Evolutionary conservation across 2,329 filamentous ascomycete genomes (phyloP).

Genomic region (Colletotrichum sp.): DNA sequence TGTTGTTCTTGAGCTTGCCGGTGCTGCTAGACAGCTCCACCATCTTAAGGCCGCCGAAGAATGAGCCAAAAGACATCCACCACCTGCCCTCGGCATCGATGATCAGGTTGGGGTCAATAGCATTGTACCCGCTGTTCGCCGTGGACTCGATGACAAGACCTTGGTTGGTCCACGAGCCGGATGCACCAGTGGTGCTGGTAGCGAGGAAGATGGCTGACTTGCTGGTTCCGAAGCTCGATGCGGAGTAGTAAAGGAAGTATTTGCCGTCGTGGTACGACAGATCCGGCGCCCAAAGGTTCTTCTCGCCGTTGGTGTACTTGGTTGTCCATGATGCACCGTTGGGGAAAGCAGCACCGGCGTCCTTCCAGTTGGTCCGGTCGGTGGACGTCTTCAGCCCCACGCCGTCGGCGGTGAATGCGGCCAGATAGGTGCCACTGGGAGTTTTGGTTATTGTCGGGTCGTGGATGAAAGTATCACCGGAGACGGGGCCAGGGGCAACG

Average conservation of each 20-base stretch:
- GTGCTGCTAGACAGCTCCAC: conserved; percentile 28
- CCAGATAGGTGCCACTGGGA: conserved; percentile 28
- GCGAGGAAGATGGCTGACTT: conserved; percentile 36
- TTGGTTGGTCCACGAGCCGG: conserved; percentile 33
- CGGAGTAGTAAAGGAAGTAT: conserved; percentile 38
- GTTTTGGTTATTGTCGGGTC: conserved; percentile 34
- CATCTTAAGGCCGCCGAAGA: conserved; percentile 35
- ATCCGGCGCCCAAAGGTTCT: conserved; percentile 58
- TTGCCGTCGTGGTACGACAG: conserved; percentile 40
- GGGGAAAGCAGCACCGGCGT: conserved; percentile 34
- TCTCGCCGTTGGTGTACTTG: conserved; percentile 30
- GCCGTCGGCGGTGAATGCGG: conserved; percentile 30
- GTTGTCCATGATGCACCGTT: conserved; percentile 35
- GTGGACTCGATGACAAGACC: conserved; percentile 31
- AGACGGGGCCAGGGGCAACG: conserved; percentile 27
- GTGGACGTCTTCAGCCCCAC: conserved; percentile 35
- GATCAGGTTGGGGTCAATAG: conserved; percentile 34
- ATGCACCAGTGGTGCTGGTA: conserved; percentile 30
- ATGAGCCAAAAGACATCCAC: conserved; percentile 37
- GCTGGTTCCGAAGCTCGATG: conserved; percentile 31
- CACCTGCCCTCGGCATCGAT: conserved; percentile 30
- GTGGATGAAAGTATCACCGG: conserved; percentile 29
- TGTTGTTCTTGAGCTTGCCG: conserved; percentile 26
- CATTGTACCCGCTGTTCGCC: conserved; percentile 29
- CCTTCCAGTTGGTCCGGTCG: conserved; percentile 33